Percentiles rank a stretch among this genome's conserved stretches.
These are phyloP conservation scores for Coemansia sp. DNA, from an alignment of 192 early-diverging fungal species.

Conservation along the genomic window DNA sequence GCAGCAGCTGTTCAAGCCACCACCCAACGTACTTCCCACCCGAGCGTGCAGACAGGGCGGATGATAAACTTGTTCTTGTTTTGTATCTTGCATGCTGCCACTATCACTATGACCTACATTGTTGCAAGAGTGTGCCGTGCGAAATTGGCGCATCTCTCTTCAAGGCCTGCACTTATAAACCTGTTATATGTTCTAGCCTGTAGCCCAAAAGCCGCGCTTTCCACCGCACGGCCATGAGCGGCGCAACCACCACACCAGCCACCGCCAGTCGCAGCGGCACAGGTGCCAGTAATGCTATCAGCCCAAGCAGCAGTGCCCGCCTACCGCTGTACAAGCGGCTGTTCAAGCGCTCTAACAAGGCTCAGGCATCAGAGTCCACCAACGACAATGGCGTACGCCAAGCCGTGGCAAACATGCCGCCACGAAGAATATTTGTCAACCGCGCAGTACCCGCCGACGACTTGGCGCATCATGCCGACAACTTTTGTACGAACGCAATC, in stretches of 20 bases:
- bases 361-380: conserved; percentile 13
- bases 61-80: neutral
- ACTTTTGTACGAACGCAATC: conserved; percentile 76
- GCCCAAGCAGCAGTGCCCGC: conserved; percentile 11
- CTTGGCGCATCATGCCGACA: conserved; percentile 59
- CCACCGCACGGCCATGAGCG: conserved; percentile 4
- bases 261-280: neutral
- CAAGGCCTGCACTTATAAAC: neutral
- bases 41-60: neutral
- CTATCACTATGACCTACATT: neutral
- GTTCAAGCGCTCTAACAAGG: conserved; percentile 15
- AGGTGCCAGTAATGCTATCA: neutral
- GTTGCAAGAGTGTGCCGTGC: conserved; percentile 5
- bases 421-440: conserved; percentile 65
- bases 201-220: neutral
- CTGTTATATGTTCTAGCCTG: neutral
- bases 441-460: conserved; percentile 59
- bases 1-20: neutral
- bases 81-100: neutral
- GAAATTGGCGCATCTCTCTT: neutral
- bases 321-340: conserved; percentile 24
- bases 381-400: conserved; percentile 28
- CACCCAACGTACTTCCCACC: neutral
- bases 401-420: conserved; percentile 27
- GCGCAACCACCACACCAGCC: conserved; percentile 2